Evolutionary conservation across 768 basidiomycete species (phyloP).

Genomic region (Mycena epipterygia): DNA sequence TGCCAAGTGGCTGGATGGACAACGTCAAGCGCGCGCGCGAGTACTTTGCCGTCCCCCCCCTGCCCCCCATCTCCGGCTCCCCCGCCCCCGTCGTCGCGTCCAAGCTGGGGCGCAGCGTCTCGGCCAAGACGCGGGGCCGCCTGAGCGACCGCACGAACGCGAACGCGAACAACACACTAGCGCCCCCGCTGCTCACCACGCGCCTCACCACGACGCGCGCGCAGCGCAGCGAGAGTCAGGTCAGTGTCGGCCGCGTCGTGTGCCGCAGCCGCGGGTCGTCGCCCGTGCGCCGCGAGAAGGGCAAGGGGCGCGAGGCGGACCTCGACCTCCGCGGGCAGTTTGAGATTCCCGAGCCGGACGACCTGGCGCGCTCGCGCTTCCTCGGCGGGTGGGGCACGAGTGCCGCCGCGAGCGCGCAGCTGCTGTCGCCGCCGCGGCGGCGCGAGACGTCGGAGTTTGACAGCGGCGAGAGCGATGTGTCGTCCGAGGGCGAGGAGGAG

Average conservation of each 20-base stretch:
- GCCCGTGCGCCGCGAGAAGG: constrained; percentile 36
- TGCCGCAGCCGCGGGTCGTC: constrained; percentile 37
- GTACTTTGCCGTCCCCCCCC: constrained; percentile 22
- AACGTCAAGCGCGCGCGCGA: constrained; percentile 38
- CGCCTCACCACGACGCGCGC: constrained; percentile 25
- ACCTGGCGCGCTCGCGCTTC: constrained; percentile 29
- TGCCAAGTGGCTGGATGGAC: constrained; percentile 37
- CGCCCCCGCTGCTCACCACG: constrained; percentile 30
- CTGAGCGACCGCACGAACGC: constrained; percentile 37
- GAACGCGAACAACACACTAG: neutral
- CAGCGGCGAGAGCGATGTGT: constrained; percentile 31
- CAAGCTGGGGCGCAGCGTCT: constrained; percentile 30
- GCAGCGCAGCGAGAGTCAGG: constrained; percentile 35
- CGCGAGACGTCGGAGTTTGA: constrained; percentile 19
- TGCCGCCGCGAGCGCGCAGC: constrained; percentile 11
- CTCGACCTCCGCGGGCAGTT: constrained; percentile 32
- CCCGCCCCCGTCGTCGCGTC: constrained; percentile 12
- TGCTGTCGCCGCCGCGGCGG: constrained; percentile 30
- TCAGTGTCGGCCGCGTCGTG: constrained; percentile 35
- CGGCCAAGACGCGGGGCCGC: constrained; percentile 34
- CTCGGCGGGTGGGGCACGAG: constrained; percentile 28
- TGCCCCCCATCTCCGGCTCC: constrained; percentile 16
- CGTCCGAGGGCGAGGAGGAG: constrained; percentile 37
- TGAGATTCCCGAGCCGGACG: constrained; percentile 25
- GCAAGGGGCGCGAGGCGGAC: constrained; percentile 31